phyloP scores from a whole-genome alignment of 768 basidiomycete genomes.

The Kondoa subrosea region DNA sequence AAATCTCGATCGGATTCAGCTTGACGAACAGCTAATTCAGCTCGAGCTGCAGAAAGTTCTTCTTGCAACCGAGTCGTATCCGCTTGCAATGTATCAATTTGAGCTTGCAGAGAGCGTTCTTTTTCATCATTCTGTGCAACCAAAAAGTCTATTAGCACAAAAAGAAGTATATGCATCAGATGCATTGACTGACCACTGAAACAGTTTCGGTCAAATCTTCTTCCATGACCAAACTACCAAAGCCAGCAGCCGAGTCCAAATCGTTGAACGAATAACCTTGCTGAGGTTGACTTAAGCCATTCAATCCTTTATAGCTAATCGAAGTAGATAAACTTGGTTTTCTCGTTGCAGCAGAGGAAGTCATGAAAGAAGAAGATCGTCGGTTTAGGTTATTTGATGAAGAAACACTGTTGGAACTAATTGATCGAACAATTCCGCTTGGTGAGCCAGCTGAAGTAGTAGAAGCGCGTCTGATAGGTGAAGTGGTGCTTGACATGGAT shows the following conservation, averaged over 20 bases:
- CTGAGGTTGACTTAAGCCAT: neutral
- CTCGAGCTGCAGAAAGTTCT: conserved; percentile 4
- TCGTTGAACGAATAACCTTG: neutral
- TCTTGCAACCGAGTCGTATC: neutral
- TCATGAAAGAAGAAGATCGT: neutral
- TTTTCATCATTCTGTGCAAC: neutral
- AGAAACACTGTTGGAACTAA: neutral
- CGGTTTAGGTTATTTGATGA: neutral
- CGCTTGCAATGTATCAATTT: neutral
- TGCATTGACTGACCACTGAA: neutral
- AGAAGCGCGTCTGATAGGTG: neutral
- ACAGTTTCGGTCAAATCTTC: neutral
- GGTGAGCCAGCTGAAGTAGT: neutral
- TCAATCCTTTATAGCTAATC: neutral
- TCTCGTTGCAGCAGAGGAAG: neutral
- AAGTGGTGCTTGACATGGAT: neutral
- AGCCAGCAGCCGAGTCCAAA: conserved; percentile 5
- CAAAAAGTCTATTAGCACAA: neutral
- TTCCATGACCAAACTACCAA: conserved; percentile 20
- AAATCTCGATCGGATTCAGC: conserved; percentile 20
- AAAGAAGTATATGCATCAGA: neutral
- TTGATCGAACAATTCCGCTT: neutral
- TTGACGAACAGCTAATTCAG: conserved; percentile 8
- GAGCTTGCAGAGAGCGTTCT: neutral
- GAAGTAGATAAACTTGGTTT: conserved; percentile 8